A percentile compares a stretch with the other conserved stretches of the same genome.
phyloP scores from a whole-genome alignment of 805 yeast genomes.

The Barnettozyma siamensis region DNA sequence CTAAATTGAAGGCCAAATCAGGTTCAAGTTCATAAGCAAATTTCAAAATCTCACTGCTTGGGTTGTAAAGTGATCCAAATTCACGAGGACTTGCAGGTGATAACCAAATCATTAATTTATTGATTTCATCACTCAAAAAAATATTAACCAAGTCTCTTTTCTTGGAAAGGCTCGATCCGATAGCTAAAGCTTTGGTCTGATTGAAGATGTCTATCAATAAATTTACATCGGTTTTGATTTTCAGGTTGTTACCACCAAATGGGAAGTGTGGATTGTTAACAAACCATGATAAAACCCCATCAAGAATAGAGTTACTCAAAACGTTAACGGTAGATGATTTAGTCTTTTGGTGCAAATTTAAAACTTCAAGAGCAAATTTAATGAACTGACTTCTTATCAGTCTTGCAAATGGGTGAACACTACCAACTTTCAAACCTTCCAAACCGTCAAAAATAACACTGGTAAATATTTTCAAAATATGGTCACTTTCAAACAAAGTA shows the following conservation, averaged over 20 bases:
- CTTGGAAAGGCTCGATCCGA: conserved; percentile 28
- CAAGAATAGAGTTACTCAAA: conserved; percentile 45
- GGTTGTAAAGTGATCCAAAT: conserved; percentile 32
- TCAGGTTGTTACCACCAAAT: conserved; percentile 74
- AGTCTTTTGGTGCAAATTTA: conserved; percentile 48
- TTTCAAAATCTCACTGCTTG: conserved; percentile 33
- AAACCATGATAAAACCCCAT: conserved; percentile 79
- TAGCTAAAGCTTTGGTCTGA: conserved; percentile 12
- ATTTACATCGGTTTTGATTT: conserved; percentile 61
- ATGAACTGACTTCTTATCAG: conserved; percentile 68
- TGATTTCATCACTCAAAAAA: conserved; percentile 72
- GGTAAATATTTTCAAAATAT: conserved; percentile 63
- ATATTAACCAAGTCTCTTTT: conserved; percentile 52
- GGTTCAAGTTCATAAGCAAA: conserved; percentile 67
- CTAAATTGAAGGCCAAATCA: conserved; percentile 63
- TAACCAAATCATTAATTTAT: conserved; percentile 71
- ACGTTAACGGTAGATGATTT: conserved; percentile 38
- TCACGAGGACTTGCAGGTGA: conserved; percentile 31
- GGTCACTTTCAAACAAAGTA: conserved; percentile 63
- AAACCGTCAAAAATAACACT: conserved; percentile 54
- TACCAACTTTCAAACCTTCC: conserved; percentile 46
- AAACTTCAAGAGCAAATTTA: conserved; percentile 58
- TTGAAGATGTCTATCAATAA: conserved; percentile 46
- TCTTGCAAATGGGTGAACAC: conserved; percentile 80
- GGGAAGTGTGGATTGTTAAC: conserved; percentile 59